phyloP scores from a whole-genome alignment of 257 asterid genomes.

The Striga asiatica region DNA sequence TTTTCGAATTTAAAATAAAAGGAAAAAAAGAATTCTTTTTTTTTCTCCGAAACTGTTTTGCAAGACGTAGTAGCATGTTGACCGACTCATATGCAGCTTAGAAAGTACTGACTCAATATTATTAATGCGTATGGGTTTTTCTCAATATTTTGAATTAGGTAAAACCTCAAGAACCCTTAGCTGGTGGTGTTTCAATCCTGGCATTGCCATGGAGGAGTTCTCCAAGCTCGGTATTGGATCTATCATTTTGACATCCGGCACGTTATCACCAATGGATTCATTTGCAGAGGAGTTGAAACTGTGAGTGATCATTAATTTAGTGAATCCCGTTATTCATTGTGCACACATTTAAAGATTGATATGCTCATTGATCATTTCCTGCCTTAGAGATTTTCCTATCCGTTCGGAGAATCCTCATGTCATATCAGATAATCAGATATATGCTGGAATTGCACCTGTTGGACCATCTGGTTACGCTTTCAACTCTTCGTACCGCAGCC shows the following conservation, averaged over 20 bases:
- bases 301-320: slow-evolving; percentile 34
- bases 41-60: slow-evolving; percentile 7
- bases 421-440: slow-evolving; percentile 76
- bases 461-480: slow-evolving; percentile 93
- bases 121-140: slow-evolving; percentile 14
- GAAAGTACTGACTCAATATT: slow-evolving; percentile 14
- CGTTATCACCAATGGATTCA: slow-evolving; percentile 96
- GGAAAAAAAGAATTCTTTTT: neutral
- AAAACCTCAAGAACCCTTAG: slow-evolving; percentile 72
- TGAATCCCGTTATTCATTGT: slow-evolving; percentile 6
- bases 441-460: slow-evolving; percentile 86
- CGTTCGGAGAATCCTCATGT: slow-evolving; percentile 99
- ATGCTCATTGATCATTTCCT: slow-evolving; percentile 15
- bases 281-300: slow-evolving; percentile 90
- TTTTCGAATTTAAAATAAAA: neutral
- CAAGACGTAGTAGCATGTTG: slow-evolving; percentile 8
- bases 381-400: slow-evolving; percentile 70
- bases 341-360: slow-evolving; percentile 4
- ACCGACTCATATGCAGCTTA: slow-evolving; percentile 9
- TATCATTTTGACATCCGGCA: slow-evolving; percentile 93
- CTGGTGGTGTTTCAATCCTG: slow-evolving; percentile 99
- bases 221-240: slow-evolving; percentile 72
- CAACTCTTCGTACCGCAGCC: slow-evolving; percentile 84
- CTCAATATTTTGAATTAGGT: slow-evolving; percentile 32
- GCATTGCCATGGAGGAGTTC: slow-evolving; percentile 94